These are phyloP conservation scores for Elaphomyces granulatus DNA, from an alignment of 495 filamentous ascomycete species.

Conservation along the genomic window DNA sequence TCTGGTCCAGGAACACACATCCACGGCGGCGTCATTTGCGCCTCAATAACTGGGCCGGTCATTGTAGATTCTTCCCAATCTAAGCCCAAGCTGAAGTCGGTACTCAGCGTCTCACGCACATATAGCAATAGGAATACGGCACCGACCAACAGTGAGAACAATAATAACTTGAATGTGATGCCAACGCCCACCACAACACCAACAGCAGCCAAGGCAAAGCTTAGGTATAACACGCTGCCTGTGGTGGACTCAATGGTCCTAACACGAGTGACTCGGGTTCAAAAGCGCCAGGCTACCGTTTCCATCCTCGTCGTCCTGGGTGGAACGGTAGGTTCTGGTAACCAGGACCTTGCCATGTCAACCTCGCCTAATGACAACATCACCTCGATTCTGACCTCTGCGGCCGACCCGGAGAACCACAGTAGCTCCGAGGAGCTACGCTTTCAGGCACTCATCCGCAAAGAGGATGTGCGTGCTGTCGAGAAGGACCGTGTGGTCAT, in stretches of 20 bases:
- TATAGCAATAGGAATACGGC: constrained; percentile 1
- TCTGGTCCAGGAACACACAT: constrained; percentile 76
- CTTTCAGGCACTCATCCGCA: constrained; percentile 42
- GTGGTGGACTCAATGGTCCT: constrained; percentile 66
- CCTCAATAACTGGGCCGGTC: constrained; percentile 51
- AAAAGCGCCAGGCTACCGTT: constrained; percentile 65
- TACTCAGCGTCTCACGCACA: constrained; percentile 36
- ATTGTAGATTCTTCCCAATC: constrained; percentile 34
- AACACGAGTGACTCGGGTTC: constrained; percentile 72
- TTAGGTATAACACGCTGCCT: constrained; percentile 57
- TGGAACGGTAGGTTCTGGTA: constrained; percentile 8
- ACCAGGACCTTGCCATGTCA: constrained; percentile 1
- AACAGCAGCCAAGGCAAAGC: constrained; percentile 14
- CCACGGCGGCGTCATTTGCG: constrained; percentile 51
- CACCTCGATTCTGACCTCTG: constrained; percentile 28
- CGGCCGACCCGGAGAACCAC: constrained; percentile 32
- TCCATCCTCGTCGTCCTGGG: constrained; percentile 68
- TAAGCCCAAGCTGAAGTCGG: constrained; percentile 40
- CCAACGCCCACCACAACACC: constrained; percentile 24
- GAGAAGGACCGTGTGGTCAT: constrained; percentile 92
- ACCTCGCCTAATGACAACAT: constrained; percentile 37
- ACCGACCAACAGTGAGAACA: too few relatives aligned
- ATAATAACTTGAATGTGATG: constrained; percentile 9
- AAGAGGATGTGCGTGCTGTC: constrained; percentile 84
- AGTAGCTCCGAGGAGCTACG: constrained; percentile 34